Base-by-base conservation (phyloP, 257 asterid genomes). In the Fraxinus pennsylvanica region DNA sequence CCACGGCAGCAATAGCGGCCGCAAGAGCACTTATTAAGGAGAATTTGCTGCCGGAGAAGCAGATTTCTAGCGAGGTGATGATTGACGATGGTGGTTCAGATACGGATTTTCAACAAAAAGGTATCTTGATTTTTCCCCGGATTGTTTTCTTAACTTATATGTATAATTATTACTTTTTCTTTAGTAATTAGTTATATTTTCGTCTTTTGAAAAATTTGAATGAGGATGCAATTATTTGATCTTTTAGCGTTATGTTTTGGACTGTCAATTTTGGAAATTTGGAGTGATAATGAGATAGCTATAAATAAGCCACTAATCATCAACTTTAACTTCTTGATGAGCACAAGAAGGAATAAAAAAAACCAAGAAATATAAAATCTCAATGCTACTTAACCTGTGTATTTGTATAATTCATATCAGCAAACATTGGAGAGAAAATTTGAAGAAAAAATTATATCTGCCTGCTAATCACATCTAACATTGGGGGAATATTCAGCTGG, bases 1-100 rank as follows among this genome's bases (percentile, higher is more conserved):
- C 99, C 15, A 96, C 98, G 4, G 99, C 99, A 1, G 98, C 98
- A n/a, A 84, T 95, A 6, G 88, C 99, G 1, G 99, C 99, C 0
- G 97, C 99, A 0, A 87, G 88, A 71, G 92, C 97, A 6, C 80
- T 95, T 81, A 76, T 95, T 19, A 78, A 91, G 83, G 96, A 91
- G 87, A 83, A 85, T 72, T 33, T 84, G 65, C 72, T 68, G 75
- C 78, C 86, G 19, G 75, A 70, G 57, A 72, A 41, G 86, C 85
- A 72, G 76, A 84, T 25, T 79, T 74, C 89, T 33, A 80, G 52
- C 71, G 86, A 81, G 14, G 67, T 35, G 71, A 73, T 43, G 22
- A 70, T 32, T 71, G 82, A 74, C 73, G 67, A 14, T 39, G 83
- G 72, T 69, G 50, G 70, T 17, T 82, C 35, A 61, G 68, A 21